Evolutionary conservation across 768 basidiomycete genomes (phyloP).

Genomic region (Mycena leptocephala): DNA sequence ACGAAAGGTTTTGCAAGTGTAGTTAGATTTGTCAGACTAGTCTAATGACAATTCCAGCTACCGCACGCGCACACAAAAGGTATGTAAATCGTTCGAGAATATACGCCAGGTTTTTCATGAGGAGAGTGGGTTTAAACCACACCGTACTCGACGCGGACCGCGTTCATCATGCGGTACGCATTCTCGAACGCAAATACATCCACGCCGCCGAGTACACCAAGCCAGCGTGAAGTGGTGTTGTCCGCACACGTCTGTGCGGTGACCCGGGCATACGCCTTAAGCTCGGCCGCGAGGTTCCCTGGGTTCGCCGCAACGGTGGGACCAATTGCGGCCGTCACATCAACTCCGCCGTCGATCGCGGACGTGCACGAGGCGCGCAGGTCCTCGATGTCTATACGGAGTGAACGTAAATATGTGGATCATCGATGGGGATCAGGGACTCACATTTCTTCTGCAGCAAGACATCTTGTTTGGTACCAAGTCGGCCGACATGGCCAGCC

Average conservation of each 20-base stretch:
- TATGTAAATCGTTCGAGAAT: slow-evolving; percentile 5
- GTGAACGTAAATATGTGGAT: no score
- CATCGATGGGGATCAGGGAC: no score
- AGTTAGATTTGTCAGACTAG: slow-evolving; percentile 12
- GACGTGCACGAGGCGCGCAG: not conserved
- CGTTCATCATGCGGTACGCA: no score
- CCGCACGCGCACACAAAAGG: slow-evolving; percentile 8
- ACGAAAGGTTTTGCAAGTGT: slow-evolving; percentile 15
- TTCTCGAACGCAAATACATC: no score
- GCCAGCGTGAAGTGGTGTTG: no score
- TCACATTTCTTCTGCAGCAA: no score
- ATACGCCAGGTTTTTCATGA: no score
- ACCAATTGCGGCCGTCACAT: slow-evolving; percentile 3
- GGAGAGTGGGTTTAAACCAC: not conserved
- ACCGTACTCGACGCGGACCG: slow-evolving; percentile 1
- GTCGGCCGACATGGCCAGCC: no score
- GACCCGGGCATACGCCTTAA: not conserved
- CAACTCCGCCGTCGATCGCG: not conserved
- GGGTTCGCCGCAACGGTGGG: slow-evolving; percentile 3
- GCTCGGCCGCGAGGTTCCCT: not conserved
- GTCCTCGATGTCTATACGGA: not conserved
- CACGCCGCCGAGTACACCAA: no score
- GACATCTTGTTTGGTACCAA: no score
- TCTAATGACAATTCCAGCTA: slow-evolving; percentile 13
- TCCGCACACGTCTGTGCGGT: slow-evolving; percentile 1